Base-by-base conservation (phyloP, 2,329 filamentous ascomycete genomes). In the Microdochium paspali region DNA sequence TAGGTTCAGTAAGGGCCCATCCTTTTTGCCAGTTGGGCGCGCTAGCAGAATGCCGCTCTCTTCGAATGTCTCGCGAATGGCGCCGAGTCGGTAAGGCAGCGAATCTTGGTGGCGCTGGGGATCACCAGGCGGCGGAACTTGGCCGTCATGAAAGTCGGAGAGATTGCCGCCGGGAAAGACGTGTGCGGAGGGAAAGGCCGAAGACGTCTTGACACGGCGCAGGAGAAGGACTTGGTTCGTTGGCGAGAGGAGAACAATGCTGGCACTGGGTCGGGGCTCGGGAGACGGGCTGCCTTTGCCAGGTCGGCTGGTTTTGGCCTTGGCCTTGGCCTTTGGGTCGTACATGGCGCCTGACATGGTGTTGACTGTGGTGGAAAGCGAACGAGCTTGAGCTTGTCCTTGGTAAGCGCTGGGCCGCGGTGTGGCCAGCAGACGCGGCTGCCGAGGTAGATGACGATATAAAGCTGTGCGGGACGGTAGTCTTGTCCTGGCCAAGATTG, bases 131-230 rank as follows among this genome's bases (percentile, higher is more conserved):
- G 52, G 53, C 0, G 76, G 73, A 1, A 79, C 63, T 0, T 54
- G 54, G 2, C 87, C 90, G 56, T 97, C 91, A 58, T 95, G 88
- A 20, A 78, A 77, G 0, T 78, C 65, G 12, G 89, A 85, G 21
- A 95, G 74, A 57, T 90, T 90, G 5, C 93, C 93, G 28, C 93
- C 93, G 0, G 93, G 91, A 56, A 98, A 98, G 51, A 98, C 93
- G 61, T 97, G 90, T 0, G 91, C 93, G 0, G 88, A 91, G 3
- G 91, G 80, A 60, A 96, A 97, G 2, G 90, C 85, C 1, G 79
- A 81, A 0, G 88, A 93, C 1, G 85, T 89, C 53, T 84, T 77
- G 2, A 95, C 88, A 52, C 93, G 84, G 63, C 90, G 90, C 9
- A 97, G 80, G 18, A 97, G 80, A 1, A 98, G 77, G 44, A 97